Base-by-base conservation (phyloP, 2,329 filamentous ascomycete genomes). In the Monosporascus sp. region DNA sequence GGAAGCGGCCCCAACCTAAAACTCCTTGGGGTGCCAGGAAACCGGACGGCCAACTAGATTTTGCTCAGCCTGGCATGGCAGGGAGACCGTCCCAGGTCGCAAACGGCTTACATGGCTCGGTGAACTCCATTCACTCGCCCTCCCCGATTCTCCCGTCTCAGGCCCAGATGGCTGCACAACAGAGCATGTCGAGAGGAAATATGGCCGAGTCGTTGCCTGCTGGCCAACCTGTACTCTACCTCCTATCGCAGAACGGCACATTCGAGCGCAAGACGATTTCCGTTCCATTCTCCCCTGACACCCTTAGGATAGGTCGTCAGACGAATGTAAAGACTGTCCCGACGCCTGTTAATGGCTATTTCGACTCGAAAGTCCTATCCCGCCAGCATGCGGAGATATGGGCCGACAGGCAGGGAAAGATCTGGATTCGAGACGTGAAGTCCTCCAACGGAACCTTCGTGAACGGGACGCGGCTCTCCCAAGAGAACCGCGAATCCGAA, bases 401-500 rank as follows among this genome's bases (percentile, higher is more conserved):
- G 84, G 91, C 94, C 22, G 81, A 84, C 57, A 71, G 77, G 51
- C 85, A 89, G 57, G 92, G 92, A 50, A 96, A 96, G 68, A 88
- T 99, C 44, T 97, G 86, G 82, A 97, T 99, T 61, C 84, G 92
- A 53, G 94, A 99, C 72, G 89, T 99, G 62, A 99, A 97, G 72
- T 97, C 94, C 0, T 99, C 94, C 41, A 99, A 99, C 68, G 94
- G 94, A 54, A 99, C 94, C 1, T 99, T 99, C 70, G 93, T 99
- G 61, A 99, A 99, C 65, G 91, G 91, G 20, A 84, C 88, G 51
- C 85, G 94, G 31, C 72, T 99, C 54, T 97, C 94, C 2, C 89
- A 85, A 51, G 94, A 99, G 69, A 99, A 97, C 65, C 85, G 92
- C 62, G 94, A 99, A 71, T 97, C 93, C 0, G 94, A 97, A 56